Evolutionary conservation across 208 protist genomes (phyloP).

Genomic region (Leishmania aethiopica): DNA sequence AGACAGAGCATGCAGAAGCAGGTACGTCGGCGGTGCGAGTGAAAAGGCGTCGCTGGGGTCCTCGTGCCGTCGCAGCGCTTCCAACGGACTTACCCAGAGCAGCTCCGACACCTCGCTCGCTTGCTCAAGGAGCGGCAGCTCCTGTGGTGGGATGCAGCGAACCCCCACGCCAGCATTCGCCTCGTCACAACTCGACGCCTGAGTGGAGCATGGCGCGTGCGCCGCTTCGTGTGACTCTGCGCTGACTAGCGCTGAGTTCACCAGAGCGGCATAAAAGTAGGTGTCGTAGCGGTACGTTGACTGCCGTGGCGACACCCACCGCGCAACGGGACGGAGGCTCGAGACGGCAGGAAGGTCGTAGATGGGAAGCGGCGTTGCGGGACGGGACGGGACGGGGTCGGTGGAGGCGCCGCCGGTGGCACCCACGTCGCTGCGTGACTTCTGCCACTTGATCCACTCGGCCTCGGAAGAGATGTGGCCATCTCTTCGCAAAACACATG

Average conservation of each 20-base stretch:
- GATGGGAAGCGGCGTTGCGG: background rate
- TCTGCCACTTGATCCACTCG: slow-evolving; percentile 11
- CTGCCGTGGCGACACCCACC: slow-evolving; percentile 55
- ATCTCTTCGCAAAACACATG: slow-evolving; percentile 40
- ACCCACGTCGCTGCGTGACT: background rate
- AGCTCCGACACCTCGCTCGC: slow-evolving; percentile 41
- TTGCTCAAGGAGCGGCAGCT: slow-evolving; percentile 31
- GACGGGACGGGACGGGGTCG: background rate
- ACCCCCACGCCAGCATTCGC: background rate
- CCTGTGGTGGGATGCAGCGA: slow-evolving; percentile 27
- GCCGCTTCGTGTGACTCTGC: background rate
- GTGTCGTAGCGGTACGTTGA: slow-evolving; percentile 63
- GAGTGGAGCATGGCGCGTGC: background rate
- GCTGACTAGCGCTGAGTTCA: slow-evolving; percentile 12
- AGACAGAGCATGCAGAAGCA: slow-evolving; percentile 47
- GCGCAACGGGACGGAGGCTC: slow-evolving; percentile 38
- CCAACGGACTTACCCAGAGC: slow-evolving; percentile 52
- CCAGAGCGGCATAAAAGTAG: slow-evolving; percentile 44
- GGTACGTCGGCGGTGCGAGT: slow-evolving; percentile 52
- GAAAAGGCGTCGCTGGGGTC: slow-evolving; percentile 33
- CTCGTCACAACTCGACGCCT: background rate
- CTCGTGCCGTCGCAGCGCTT: slow-evolving; percentile 52
- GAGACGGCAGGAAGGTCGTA: slow-evolving; percentile 23
- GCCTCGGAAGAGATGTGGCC: slow-evolving; percentile 12
- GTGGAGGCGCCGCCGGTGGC: background rate